A percentile compares a stretch with the other conserved stretches of the same genome.
These are phyloP conservation scores for Rubia peregrina DNA, from an alignment of 305 asterid species.

Conservation along the genomic window DNA sequence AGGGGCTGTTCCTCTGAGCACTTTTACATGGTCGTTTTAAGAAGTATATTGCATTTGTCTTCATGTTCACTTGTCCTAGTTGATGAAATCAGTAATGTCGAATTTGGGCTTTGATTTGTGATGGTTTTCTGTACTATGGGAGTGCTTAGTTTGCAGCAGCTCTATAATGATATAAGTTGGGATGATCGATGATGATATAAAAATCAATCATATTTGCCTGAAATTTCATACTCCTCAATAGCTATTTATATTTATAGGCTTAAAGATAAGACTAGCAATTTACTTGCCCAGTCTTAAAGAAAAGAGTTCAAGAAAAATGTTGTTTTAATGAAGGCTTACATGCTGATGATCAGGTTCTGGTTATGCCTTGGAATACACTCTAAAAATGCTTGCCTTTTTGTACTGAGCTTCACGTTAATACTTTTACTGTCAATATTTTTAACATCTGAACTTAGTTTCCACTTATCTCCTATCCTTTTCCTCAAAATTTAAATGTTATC, in stretches of 20 bases:
- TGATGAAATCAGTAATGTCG: not conserved
- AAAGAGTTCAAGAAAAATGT: not conserved
- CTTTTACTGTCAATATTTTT: not conserved
- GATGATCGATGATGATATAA: not conserved
- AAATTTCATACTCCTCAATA: not conserved
- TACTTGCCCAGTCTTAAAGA: not conserved
- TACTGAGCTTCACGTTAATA: not conserved
- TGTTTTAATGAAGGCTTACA: not conserved
- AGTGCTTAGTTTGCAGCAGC: not conserved
- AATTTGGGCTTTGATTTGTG: constrained; percentile 5
- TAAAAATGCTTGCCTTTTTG: not conserved
- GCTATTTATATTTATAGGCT: not conserved
- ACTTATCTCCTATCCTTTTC: not conserved
- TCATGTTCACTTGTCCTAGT: not conserved
- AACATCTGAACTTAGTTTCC: not conserved
- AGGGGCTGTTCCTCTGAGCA: not conserved
- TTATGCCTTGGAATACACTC: not conserved
- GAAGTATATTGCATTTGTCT: not conserved
- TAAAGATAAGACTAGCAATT: not conserved
- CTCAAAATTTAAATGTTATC: not conserved
- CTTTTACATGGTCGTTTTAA: not conserved
- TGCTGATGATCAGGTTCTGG: not conserved
- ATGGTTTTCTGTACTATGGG: not conserved
- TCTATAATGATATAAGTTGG: no score
- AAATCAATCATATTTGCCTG: not conserved